Percentiles rank a stretch among this genome's conserved stretches.
phyloP scores from a whole-genome alignment of 1,139 yeast species.

The Lodderomyces margitis region DNA sequence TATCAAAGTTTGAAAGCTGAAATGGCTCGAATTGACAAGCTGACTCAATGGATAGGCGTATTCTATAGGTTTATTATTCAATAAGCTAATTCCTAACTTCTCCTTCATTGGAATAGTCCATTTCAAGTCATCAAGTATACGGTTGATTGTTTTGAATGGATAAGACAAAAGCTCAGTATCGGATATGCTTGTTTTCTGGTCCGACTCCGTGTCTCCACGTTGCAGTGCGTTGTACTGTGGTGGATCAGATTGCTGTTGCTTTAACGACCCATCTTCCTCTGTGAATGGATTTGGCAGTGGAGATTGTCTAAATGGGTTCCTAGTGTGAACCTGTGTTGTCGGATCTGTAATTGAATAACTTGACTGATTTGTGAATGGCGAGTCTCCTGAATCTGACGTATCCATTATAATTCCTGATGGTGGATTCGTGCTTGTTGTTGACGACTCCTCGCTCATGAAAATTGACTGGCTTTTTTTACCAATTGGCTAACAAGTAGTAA shows the following conservation, averaged over 20 bases:
- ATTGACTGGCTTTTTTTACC: not conserved
- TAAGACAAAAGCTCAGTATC: conserved; percentile 15
- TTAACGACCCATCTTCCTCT: not conserved
- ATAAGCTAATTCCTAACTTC: conserved; percentile 23
- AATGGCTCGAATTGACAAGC: conserved; percentile 12
- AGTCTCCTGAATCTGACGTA: conserved; percentile 8
- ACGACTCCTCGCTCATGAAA: not conserved
- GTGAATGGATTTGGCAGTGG: conserved; percentile 2
- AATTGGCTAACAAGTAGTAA: not conserved
- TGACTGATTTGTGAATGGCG: conserved; percentile 7
- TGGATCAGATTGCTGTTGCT: not conserved
- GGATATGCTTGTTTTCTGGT: conserved; percentile 13
- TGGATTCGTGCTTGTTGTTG: conserved; percentile 1
- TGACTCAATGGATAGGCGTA: conserved; percentile 33
- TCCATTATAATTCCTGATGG: not conserved
- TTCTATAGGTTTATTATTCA: conserved; percentile 32
- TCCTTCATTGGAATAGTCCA: conserved; percentile 35
- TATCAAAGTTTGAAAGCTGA: conserved; percentile 23
- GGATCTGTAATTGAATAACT: not conserved
- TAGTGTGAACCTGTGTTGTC: conserved; percentile 6
- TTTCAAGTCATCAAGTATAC: conserved; percentile 63
- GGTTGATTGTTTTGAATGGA: conserved; percentile 62
- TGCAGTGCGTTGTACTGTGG: conserved; percentile 3
- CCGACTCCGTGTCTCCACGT: not conserved
- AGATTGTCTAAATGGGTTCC: conserved; percentile 11